phyloP scores from a whole-genome alignment of 179 eudicot genomes.

The Drosera spatulata region DNA sequence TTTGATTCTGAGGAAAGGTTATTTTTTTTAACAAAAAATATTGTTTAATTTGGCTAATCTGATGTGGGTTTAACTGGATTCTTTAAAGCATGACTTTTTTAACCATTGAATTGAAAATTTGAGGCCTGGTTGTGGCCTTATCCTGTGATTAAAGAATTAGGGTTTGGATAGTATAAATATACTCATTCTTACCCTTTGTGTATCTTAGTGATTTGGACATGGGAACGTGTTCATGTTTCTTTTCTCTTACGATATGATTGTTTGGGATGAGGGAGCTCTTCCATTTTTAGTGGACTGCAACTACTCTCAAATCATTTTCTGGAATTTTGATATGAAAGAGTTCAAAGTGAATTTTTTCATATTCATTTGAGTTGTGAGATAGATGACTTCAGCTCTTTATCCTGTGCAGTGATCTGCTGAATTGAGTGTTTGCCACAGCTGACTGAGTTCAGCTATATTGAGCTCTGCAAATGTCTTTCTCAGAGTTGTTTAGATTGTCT shows the following conservation, averaged over 20 bases:
- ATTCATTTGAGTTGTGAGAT: too few species aligned
- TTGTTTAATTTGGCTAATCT: conserved; percentile 23
- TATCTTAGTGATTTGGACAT: conserved; percentile 28
- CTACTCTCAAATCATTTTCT: too few species aligned
- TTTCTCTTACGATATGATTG: too few species aligned
- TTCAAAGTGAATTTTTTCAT: too few species aligned
- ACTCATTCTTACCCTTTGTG: conserved; percentile 10
- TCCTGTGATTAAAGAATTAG: conserved; percentile 27
- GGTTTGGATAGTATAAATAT: conserved; percentile 11
- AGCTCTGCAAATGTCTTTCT: conserved; percentile 37
- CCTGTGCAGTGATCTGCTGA: too few species aligned
- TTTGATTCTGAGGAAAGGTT: too few species aligned
- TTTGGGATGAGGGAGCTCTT: too few species aligned
- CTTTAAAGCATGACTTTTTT: conserved; percentile 20
- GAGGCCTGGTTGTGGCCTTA: conserved; percentile 3
- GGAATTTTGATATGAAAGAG: too few species aligned
- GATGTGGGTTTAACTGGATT: conserved; percentile 20
- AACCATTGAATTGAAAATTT: conserved; percentile 5
- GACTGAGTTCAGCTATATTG: conserved; percentile 2
- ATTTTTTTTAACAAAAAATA: neutral
- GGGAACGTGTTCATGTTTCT: neutral
- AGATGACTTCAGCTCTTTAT: too few species aligned
- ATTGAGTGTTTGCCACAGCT: too few species aligned
- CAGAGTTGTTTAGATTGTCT: conserved; percentile 38
- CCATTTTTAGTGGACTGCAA: too few species aligned